Percentiles rank a stretch among this genome's conserved stretches.
Conservation (phyloP, 1,284 basidiomycete genomes). For the Austropuccinia psidii region DNA sequence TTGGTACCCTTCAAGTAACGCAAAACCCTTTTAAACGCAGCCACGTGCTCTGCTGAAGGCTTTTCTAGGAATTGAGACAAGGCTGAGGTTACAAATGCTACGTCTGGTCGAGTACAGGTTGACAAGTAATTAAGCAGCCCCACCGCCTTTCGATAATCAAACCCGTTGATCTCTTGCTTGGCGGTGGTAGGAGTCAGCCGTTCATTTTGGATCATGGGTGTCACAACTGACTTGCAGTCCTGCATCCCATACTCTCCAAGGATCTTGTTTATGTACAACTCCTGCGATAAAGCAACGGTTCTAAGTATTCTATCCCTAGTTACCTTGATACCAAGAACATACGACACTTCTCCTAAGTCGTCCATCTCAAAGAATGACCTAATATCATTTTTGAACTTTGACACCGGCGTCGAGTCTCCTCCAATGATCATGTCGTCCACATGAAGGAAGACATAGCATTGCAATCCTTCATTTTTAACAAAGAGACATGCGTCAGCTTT, state of each 20-base stretch:
- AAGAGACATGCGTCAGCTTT: not conserved
- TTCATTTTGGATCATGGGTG: not conserved
- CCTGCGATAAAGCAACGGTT: not conserved
- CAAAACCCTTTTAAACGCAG: not conserved
- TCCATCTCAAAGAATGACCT: not conserved
- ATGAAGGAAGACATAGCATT: not conserved
- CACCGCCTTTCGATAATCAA: not conserved
- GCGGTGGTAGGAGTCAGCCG: not conserved
- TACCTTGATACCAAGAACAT: not conserved
- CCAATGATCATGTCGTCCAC: constrained; percentile 7
- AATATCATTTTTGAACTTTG: not conserved
- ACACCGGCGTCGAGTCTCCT: not conserved
- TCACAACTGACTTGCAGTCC: not conserved
- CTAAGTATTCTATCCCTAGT: not conserved
- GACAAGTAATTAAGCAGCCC: not conserved
- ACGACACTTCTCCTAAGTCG: not conserved
- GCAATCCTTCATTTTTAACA: not conserved
- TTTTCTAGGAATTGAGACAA: not conserved
- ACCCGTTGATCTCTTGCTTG: too few species aligned
- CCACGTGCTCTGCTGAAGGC: not conserved
- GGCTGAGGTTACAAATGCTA: not conserved
- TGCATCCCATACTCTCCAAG: not conserved
- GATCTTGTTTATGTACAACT: not conserved
- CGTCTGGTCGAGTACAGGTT: not conserved
- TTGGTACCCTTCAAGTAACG: not conserved